Evolutionary conservation across 768 basidiomycete genomes (phyloP), one percentile per base, ranked within the genome.

Genomic region (Pleurotus citrinopileatus): DNA sequence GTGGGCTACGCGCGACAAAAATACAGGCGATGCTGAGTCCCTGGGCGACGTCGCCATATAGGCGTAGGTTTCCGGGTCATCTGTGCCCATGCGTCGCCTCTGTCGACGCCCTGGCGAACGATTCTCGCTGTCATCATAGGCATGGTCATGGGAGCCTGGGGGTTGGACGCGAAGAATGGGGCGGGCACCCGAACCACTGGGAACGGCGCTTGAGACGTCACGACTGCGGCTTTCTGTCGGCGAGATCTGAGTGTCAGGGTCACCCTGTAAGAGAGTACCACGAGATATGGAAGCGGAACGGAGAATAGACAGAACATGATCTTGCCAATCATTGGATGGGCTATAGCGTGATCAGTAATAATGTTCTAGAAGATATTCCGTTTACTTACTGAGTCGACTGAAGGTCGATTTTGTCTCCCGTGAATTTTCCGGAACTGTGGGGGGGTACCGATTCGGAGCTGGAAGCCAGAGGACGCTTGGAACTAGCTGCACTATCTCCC

Each of bases 251-350:
- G 29, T 34, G 29, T 19, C 38, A 53, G 32, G 45, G 29, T 34
- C 34, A n/a, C 23, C n/a, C 42, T 53, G 54, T 20, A 55, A 42
- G 56, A 34, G 42, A 23, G 22, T 44, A 3, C 32, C 43, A 12
- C 28, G 51, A 37, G 32, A 61, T 19, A 64, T 54, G 58, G 61
- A 61, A 40, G 60, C 63, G 29, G 61, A 57, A 54, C 64, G 65
- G 34, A 77, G 69, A 70, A 76, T 76, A 22, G 67, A 59, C 3
- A 70, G 69, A 2, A 92, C 84, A 42, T 74, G 73, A 61, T 89
- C 88, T 67, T 92, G 91, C 90, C 90, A 92, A 68, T 92, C 89
- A 58, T 84, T 85, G 20, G 88, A 87, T 15, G 89, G 89, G 59
- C 88, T 91, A 55, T 29, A 52, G n/a, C 17, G n/a, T 56, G 55